Evolutionary conservation across 805 yeast species (phyloP), one percentile per base, ranked within the genome.

Genomic region (Danielia reshetovae): DNA sequence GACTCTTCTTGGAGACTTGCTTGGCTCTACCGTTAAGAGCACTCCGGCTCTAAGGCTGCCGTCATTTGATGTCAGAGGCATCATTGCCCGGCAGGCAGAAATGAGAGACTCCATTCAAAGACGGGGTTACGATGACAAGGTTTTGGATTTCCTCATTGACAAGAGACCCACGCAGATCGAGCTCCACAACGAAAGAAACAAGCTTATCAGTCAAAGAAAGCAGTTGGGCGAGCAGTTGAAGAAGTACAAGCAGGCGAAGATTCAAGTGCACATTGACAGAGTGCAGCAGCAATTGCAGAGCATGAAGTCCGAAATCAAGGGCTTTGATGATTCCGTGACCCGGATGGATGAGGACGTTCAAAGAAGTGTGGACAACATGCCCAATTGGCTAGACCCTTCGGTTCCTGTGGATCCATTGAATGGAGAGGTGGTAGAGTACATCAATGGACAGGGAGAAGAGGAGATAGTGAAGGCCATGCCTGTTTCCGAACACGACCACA

Each of bases 311-410:
- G 40, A 44, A 18, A 39, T 64, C n/a, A 50, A 54, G 27, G 47
- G 46, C 0, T 35, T 64, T 12, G 70, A 64, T 31, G 28, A 36
- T 4, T 39, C 49, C 31, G 43, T 50, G 4, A 45, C 47, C 4
- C 34, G 18, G 1, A 39, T 70, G 3, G 69, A 75, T 12, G 52
- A 59, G 5, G 47, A 54, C 3, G 54, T 81, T 0, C 54, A 56
- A 23, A 38, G 50, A 0, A 55, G 59, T 10, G 74, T 75, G 1
- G 77, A 74, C 7, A 52, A 64, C 0, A 57, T 85, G n/a, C 95
- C 95, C 0, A 85, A 84, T 48, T 52, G 72, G 15, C 56, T 83
- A 0, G 77, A 76, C 38, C 54, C 65, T 0, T 46, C 69, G 0
- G 85, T 77, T 0, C 60, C 62, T 1, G 42, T 52, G n/a, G 51